Evolutionary conservation across 352 stramenopile genomes (phyloP).

Genomic region (Phytophthora sp.): DNA sequence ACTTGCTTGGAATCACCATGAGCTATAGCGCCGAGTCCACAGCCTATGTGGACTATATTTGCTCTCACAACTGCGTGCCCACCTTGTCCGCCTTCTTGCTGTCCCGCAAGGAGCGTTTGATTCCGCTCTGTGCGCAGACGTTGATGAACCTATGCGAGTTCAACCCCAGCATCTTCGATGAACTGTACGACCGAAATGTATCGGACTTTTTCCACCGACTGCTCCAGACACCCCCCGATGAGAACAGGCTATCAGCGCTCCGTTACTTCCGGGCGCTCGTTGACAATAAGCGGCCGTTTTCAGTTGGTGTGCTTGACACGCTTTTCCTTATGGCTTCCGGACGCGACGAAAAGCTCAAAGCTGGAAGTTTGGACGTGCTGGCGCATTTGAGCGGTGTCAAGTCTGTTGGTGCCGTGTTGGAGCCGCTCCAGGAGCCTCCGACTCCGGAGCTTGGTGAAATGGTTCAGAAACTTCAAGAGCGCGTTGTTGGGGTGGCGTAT

Average conservation of each 20-base stretch:
- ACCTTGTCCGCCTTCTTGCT: slow-evolving; percentile 72
- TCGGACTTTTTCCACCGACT: slow-evolving; percentile 82
- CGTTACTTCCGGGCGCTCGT: slow-evolving; percentile 73
- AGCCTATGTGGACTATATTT: slow-evolving; percentile 68
- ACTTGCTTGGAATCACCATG: slow-evolving; percentile 77
- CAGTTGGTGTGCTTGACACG: slow-evolving; percentile 68
- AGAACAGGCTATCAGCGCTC: slow-evolving; percentile 73
- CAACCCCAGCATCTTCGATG: slow-evolving; percentile 69
- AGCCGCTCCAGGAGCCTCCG: slow-evolving; percentile 47
- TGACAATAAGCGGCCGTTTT: slow-evolving; percentile 59
- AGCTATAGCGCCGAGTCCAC: slow-evolving; percentile 70
- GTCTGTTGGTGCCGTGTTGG: slow-evolving; percentile 51
- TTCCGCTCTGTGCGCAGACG: slow-evolving; percentile 69
- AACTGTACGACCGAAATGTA: slow-evolving; percentile 65
- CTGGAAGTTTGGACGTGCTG: slow-evolving; percentile 62
- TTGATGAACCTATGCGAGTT: slow-evolving; percentile 84
- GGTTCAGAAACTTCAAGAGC: slow-evolving; percentile 64
- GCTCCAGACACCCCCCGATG: slow-evolving; percentile 76
- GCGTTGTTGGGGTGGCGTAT: slow-evolving; percentile 60
- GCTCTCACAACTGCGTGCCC: slow-evolving; percentile 52
- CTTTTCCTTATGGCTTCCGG: slow-evolving; percentile 75
- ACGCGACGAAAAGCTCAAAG: slow-evolving; percentile 54
- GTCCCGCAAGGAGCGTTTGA: slow-evolving; percentile 67
- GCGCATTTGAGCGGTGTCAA: slow-evolving; percentile 59
- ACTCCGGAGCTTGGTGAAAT: slow-evolving; percentile 54